These are phyloP conservation scores for Vigna reflexopilosa DNA, from an alignment of 306 rosid genomes.

Conservation along the genomic window DNA sequence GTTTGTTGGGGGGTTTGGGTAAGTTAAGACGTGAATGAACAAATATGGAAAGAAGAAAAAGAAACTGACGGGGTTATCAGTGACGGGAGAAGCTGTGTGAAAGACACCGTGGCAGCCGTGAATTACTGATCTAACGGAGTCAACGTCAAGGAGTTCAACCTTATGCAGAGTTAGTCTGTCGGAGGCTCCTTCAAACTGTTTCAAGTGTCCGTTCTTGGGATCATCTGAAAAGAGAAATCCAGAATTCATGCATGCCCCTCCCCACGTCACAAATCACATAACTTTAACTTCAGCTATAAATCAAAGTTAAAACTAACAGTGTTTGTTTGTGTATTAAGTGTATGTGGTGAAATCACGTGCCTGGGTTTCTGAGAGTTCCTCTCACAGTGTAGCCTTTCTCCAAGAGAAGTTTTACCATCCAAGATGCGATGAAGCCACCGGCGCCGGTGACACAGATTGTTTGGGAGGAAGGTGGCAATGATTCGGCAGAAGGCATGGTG, in stretches of 20 bases:
- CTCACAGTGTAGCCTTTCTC: conserved; percentile 76
- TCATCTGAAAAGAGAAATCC: conserved; percentile 52
- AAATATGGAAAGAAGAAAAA: background rate
- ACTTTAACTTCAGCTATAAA: background rate
- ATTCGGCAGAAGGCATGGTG: conserved; percentile 57
- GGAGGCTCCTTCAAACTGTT: conserved; percentile 73
- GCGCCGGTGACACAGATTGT: conserved; percentile 93
- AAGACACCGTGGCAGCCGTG: conserved; percentile 75
- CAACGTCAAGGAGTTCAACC: conserved; percentile 74
- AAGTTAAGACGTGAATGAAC: background rate
- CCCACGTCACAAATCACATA: background rate
- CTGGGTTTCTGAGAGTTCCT: conserved; percentile 88
- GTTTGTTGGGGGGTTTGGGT: background rate
- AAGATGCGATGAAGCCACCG: conserved; percentile 91
- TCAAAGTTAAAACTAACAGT: too few relatives aligned
- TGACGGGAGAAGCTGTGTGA: conserved; percentile 86
- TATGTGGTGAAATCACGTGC: conserved; percentile 18
- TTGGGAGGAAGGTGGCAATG: conserved; percentile 35
- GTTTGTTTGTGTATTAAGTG: too few relatives aligned
- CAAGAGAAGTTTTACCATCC: conserved; percentile 80
- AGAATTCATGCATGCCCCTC: conserved; percentile 11
- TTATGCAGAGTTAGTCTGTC: conserved; percentile 62
- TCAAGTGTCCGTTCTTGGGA: conserved; percentile 76
- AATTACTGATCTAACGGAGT: conserved; percentile 62
- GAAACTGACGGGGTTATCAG: conserved; percentile 78